phyloP scores from a whole-genome alignment of 768 basidiomycete genomes.

The Auriscalpium vulgare region DNA sequence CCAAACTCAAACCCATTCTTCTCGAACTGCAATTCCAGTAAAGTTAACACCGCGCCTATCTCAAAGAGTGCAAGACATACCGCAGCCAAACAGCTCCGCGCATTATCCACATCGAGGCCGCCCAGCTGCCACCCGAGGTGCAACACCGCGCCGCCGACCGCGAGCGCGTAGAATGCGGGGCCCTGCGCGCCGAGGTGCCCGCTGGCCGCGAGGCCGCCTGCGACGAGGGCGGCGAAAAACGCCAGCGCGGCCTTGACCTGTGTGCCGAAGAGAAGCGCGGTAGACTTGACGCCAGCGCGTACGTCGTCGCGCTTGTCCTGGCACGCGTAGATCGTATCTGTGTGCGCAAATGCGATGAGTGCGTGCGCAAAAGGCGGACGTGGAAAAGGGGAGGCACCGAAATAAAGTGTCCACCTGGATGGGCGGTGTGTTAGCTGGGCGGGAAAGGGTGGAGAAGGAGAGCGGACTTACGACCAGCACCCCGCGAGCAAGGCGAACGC shows the following conservation, averaged over 20 bases:
- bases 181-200: slow-evolving; percentile 22
- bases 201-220: slow-evolving; percentile 18
- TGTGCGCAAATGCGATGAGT: slow-evolving; percentile 34
- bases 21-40: slow-evolving; percentile 4
- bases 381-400: neutral
- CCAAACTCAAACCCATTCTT: slow-evolving; percentile 2
- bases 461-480: no score
- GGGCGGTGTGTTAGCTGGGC: neutral
- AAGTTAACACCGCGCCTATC: no score
- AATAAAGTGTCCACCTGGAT: slow-evolving; percentile 13
- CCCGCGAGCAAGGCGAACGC: neutral
- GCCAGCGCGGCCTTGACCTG: slow-evolving; percentile 36
- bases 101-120: slow-evolving; percentile 2
- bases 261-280: slow-evolving; percentile 49
- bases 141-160: neutral
- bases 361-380: neutral
- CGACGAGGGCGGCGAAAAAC: slow-evolving; percentile 26
- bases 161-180: slow-evolving; percentile 2
- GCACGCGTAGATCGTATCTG: slow-evolving; percentile 60
- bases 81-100: neutral
- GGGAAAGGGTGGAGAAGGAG: no score
- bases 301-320: slow-evolving; percentile 54
- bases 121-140: slow-evolving; percentile 3
- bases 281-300: slow-evolving; percentile 51
- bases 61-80: neutral